phyloP scores from a whole-genome alignment of 176 grass and related monocot species.

The Musa schizocarpa region DNA sequence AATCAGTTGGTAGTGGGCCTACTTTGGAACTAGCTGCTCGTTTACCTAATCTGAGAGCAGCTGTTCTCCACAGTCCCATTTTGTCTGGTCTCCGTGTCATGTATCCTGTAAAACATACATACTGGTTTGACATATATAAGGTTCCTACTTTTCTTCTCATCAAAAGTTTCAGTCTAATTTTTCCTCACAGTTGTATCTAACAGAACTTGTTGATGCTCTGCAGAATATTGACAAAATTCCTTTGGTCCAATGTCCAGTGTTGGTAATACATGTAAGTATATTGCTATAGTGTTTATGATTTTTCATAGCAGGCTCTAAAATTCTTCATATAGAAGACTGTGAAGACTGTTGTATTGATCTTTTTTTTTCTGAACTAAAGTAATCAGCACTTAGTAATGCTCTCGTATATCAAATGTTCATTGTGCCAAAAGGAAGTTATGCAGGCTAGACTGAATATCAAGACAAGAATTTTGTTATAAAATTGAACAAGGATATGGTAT shows the following conservation, averaged over 20 bases:
- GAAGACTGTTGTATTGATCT: not conserved
- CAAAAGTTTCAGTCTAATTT: constrained; percentile 1
- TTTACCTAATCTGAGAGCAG: constrained; percentile 65
- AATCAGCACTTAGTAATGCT: not conserved
- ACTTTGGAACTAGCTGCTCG: constrained; percentile 82
- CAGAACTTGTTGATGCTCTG: constrained; percentile 29
- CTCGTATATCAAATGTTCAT: not conserved
- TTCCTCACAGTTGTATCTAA: not conserved
- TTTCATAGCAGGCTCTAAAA: not conserved
- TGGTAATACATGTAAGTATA: constrained; percentile 98
- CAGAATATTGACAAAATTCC: constrained; percentile 99
- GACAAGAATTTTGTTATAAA: not conserved
- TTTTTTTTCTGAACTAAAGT: not conserved
- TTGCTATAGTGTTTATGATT: not conserved
- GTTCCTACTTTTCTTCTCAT: constrained; percentile 31
- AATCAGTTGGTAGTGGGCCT: constrained; percentile 96
- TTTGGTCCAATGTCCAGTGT: constrained; percentile 69
- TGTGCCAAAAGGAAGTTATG: not conserved
- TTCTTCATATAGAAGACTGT: not conserved
- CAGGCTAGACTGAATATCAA: not conserved
- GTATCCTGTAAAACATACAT: constrained; percentile 97
- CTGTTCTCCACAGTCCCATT: constrained; percentile 98
- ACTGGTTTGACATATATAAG: constrained; percentile 99
- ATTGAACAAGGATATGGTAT: not conserved
- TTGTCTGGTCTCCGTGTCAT: constrained; percentile 95